Conservation (phyloP, 2,329 filamentous ascomycete genomes). For the Acarospora socialis region DNA sequence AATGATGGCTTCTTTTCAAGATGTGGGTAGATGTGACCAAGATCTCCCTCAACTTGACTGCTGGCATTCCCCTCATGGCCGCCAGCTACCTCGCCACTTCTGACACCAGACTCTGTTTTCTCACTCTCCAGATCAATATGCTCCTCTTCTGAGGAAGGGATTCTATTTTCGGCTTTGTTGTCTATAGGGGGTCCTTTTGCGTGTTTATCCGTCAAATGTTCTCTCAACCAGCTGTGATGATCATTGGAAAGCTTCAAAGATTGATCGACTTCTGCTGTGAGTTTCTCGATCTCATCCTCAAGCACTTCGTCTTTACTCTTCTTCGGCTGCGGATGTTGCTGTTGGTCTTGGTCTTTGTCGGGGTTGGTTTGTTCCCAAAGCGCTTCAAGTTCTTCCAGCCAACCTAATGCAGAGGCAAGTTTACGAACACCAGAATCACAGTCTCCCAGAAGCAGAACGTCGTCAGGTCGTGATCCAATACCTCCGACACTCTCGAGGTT, state of each 20-base stretch:
- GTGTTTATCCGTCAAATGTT: slow-evolving; percentile 2
- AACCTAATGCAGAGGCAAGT: slow-evolving; percentile 68
- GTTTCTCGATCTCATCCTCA: slow-evolving; percentile 8
- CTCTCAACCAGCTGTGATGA: slow-evolving; percentile 4
- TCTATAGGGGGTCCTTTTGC: background rate
- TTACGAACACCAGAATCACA: slow-evolving; percentile 71
- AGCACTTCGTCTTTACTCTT: slow-evolving; percentile 6
- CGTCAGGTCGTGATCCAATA: slow-evolving; percentile 62
- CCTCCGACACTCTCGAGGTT: slow-evolving; percentile 74
- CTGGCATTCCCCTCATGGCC: background rate
- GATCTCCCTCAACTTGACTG: background rate
- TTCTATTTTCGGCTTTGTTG: background rate
- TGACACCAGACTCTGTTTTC: background rate
- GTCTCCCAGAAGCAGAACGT: slow-evolving; percentile 69
- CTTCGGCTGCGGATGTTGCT: background rate
- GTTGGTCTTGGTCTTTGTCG: background rate
- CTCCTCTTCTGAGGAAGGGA: background rate
- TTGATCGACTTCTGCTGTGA: slow-evolving; percentile 11
- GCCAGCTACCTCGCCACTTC: background rate
- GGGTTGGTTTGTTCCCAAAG: slow-evolving; percentile 54
- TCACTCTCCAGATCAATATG: background rate
- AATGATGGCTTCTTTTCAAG: background rate
- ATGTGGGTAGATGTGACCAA: background rate
- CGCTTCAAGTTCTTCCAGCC: slow-evolving; percentile 67
- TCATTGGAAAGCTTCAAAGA: slow-evolving; percentile 10